These are phyloP conservation scores for Candida lessepsii DNA, from an alignment of 805 yeast genomes.

Conservation along the genomic window DNA sequence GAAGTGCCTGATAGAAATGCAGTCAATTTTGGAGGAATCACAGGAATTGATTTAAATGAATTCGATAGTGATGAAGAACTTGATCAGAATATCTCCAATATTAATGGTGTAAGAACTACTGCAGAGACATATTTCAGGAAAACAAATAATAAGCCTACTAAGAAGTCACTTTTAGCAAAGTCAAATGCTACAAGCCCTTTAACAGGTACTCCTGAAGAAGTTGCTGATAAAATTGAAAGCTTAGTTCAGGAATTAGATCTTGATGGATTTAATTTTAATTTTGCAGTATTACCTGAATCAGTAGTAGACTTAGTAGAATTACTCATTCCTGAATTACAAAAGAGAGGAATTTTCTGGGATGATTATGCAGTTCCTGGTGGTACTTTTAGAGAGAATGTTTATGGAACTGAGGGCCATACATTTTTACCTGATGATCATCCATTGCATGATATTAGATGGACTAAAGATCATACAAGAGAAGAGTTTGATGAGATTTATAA, in stretches of 20 bases:
- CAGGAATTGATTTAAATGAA: slow-evolving; percentile 38
- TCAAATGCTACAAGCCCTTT: slow-evolving; percentile 27
- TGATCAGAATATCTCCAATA: slow-evolving; percentile 22
- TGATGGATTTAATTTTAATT: slow-evolving; percentile 44
- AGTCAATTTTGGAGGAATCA: slow-evolving; percentile 40
- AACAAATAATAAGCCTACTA: slow-evolving; percentile 26
- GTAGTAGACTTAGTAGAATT: slow-evolving; percentile 37
- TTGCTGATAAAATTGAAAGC: slow-evolving; percentile 39
- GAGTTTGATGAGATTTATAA: slow-evolving; percentile 25
- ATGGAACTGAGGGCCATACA: slow-evolving; percentile 24
- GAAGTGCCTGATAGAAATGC: slow-evolving; percentile 41
- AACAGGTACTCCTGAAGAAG: slow-evolving; percentile 35
- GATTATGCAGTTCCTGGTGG: slow-evolving; percentile 36
- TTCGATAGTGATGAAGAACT: slow-evolving; percentile 34
- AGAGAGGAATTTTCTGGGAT: slow-evolving; percentile 33
- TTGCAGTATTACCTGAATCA: slow-evolving; percentile 35
- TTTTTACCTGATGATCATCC: slow-evolving; percentile 19
- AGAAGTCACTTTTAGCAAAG: slow-evolving; percentile 21
- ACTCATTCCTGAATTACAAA: slow-evolving; percentile 37
- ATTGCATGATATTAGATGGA: slow-evolving; percentile 25
- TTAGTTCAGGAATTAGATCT: slow-evolving; percentile 40
- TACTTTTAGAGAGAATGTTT: slow-evolving; percentile 37
- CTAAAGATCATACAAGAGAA: slow-evolving; percentile 24
- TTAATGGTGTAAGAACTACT: slow-evolving; percentile 31
- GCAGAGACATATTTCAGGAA: slow-evolving; percentile 24